Base-by-base conservation (phyloP, 176 grass and related monocot genomes). In the barley (Hordeum vulgare) region DNA sequence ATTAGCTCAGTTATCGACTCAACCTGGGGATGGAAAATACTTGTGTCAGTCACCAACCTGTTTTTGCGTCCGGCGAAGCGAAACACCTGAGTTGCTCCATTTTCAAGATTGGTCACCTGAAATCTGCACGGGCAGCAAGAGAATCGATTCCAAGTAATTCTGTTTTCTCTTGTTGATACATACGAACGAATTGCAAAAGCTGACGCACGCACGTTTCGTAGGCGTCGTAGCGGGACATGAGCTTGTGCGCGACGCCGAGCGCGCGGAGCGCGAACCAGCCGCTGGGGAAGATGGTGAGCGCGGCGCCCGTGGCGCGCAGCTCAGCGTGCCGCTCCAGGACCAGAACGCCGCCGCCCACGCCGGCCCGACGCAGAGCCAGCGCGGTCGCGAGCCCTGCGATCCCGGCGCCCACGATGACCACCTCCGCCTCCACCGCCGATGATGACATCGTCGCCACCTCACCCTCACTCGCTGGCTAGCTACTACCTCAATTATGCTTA, bases 261-360 rank as follows among this genome's bases (percentile, higher is more conserved):
- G 85, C 83, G n/a, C 59, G 77, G 15, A 97, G 87, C 21, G 91
- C 89, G 62, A 64, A 85, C 89, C 85, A 94, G 66, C 81, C 91
- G 68, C 94, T 94, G 29, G 82, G 85, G 71, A 85, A 81, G 61
- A 94, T 64, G 53, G 71, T 80, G 67, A 97, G 63, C 45, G 83
- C 83, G 67, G 80, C 66, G 27, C 87, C 89, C 7, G 85, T 51
- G 12, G 87, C 61, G 61, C 87, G 80, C 61, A 92, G 80, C 82
- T 79, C 89, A 3, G 72, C 44, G 61, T 94, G 79, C 42, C 78
- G 58, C 85, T 97, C 89, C 87, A 94, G 81, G 77, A 94, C 91
- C 12, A 85, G 7, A 0, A 80, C 45, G 27, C 74, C 56, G 34
- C 63, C 62, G 13, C 61, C 14, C 34, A 72, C 47, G 39, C 88